Evolutionary conservation across 495 filamentous ascomycete genomes (phyloP).

Genomic region (Neurospora sp.): DNA sequence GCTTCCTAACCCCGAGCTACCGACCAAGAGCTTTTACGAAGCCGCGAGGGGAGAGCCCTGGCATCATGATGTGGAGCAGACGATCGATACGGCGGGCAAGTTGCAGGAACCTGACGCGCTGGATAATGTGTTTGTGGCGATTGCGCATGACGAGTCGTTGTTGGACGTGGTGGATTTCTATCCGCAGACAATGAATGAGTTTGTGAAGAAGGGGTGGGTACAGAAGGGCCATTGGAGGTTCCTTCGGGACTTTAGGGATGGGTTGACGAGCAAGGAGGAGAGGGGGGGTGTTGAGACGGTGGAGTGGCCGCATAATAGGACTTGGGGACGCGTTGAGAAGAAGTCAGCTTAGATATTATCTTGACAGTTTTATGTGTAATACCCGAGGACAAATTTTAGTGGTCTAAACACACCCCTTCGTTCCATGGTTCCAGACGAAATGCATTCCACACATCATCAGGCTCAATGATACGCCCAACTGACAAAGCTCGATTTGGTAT

Average conservation of each 20-base stretch:
- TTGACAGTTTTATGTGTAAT: background rate
- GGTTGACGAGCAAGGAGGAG: background rate
- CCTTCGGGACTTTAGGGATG: slow-evolving; percentile 38
- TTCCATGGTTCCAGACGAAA: background rate
- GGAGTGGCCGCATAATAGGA: background rate
- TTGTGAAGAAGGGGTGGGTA: slow-evolving; percentile 42
- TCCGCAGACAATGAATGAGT: slow-evolving; percentile 40
- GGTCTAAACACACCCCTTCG: background rate
- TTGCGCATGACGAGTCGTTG: slow-evolving; percentile 45
- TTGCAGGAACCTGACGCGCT: slow-evolving; percentile 40
- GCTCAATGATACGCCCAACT: background rate
- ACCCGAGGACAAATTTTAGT: background rate
- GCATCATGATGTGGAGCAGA: slow-evolving; percentile 18
- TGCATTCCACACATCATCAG: background rate
- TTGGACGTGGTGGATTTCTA: slow-evolving; percentile 39
- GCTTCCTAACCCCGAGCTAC: slow-evolving; percentile 10
- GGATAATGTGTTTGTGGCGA: slow-evolving; percentile 39
- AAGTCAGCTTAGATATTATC: background rate
- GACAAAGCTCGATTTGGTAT: background rate
- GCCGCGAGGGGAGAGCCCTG: slow-evolving; percentile 8
- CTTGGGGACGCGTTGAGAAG: background rate
- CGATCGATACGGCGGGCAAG: slow-evolving; percentile 30
- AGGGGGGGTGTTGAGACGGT: background rate
- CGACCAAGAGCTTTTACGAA: slow-evolving; percentile 27
- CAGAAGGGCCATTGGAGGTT: slow-evolving; percentile 43